A percentile compares a stretch with the other conserved stretches of the same genome.
Evolutionary conservation across 2,329 filamentous ascomycete species (phyloP).

Genomic region (Cercospora sp.): DNA sequence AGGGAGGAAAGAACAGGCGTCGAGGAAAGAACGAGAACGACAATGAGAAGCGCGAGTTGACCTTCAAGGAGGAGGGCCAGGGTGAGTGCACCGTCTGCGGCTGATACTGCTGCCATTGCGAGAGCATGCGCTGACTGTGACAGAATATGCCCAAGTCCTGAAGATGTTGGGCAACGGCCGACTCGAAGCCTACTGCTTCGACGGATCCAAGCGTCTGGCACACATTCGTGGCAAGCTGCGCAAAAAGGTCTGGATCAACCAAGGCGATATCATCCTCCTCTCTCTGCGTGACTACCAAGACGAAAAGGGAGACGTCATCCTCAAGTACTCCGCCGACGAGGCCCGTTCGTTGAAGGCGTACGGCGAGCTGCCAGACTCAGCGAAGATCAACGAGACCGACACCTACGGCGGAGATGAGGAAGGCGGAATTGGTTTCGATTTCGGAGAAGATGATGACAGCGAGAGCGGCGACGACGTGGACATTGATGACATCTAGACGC

Average conservation of each 20-base stretch:
- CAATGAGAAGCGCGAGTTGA: slow-evolving; percentile 97
- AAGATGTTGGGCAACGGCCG: slow-evolving; percentile 98
- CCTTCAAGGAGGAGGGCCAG: slow-evolving; percentile 98
- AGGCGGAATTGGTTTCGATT: slow-evolving; percentile 97
- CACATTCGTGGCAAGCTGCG: slow-evolving; percentile 94
- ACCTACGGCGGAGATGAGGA: slow-evolving; percentile 88
- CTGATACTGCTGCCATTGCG: not conserved
- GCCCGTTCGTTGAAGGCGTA: slow-evolving; percentile 94
- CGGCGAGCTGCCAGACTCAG: slow-evolving; percentile 92
- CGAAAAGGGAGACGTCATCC: slow-evolving; percentile 88
- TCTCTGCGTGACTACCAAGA: slow-evolving; percentile 91
- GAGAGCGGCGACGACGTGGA: slow-evolving; percentile 75
- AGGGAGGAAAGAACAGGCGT: slow-evolving; percentile 97
- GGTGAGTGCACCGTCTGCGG: slow-evolving; percentile 47
- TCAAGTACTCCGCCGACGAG: slow-evolving; percentile 95
- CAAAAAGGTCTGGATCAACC: slow-evolving; percentile 99
- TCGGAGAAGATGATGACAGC: slow-evolving; percentile 80
- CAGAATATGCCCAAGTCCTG: slow-evolving; percentile 79
- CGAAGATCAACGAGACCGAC: slow-evolving; percentile 99
- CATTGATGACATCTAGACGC: slow-evolving; percentile 82
- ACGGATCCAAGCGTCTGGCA: slow-evolving; percentile 81
- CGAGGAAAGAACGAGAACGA: slow-evolving; percentile 85
- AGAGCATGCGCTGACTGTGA: not conserved
- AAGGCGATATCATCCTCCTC: slow-evolving; percentile 88
- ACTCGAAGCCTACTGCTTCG: slow-evolving; percentile 91